Evolutionary conservation across 306 rosid species (phyloP).

Genomic region (Inga laurina): DNA sequence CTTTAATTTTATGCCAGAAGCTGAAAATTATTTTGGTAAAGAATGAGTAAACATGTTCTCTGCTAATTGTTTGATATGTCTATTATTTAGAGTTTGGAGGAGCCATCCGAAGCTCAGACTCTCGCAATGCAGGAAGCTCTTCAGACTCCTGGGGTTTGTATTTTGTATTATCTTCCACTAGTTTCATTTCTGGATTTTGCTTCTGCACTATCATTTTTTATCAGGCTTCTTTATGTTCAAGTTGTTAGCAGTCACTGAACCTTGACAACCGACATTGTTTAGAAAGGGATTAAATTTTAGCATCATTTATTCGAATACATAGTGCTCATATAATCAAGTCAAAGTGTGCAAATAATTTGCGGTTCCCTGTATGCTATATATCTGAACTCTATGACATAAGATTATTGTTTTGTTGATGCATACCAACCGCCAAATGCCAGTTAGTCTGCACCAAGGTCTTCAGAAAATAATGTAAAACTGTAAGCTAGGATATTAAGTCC

Average conservation of each 20-base stretch:
- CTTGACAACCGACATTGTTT: conserved; percentile 12
- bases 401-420: conserved; percentile 8
- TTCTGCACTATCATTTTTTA: background rate
- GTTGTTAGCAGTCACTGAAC: background rate
- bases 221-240: background rate
- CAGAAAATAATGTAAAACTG: background rate
- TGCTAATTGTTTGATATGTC: conserved; percentile 18
- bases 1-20: background rate
- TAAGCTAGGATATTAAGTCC: background rate
- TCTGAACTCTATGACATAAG: background rate
- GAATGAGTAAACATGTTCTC: background rate
- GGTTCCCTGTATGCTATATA: background rate
- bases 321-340: background rate
- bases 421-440: background rate
- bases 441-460: background rate
- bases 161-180: conserved; percentile 23
- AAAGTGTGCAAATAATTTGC: conserved; percentile 7
- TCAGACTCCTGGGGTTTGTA: conserved; percentile 75
- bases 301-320: background rate
- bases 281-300: background rate
- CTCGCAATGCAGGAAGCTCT: conserved; percentile 58
- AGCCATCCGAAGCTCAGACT: conserved; percentile 62
- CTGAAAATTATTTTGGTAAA: background rate
- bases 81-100: conserved; percentile 61
- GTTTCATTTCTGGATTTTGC: background rate